Base-by-base conservation (phyloP, 2,329 filamentous ascomycete species). In the Ophiocordyceps camponoti-leonardi region DNA sequence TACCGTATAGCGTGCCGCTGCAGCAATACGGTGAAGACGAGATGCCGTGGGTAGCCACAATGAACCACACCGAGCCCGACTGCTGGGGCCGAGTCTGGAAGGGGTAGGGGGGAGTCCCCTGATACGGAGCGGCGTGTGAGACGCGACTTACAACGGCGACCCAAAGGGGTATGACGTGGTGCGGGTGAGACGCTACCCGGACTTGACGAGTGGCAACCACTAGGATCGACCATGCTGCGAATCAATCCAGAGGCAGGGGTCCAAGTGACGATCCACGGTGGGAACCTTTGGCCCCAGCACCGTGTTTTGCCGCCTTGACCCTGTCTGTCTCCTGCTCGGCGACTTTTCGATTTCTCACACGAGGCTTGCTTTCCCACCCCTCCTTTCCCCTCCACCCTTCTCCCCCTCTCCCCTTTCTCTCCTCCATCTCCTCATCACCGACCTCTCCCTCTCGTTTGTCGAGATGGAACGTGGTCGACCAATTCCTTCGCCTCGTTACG, bases 1-100 rank as follows among this genome's bases (percentile, higher is more conserved):
- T 94, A 63, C 85, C 87, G n/a, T 94, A 94, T 60, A 79, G 79
- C 60, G 62, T 88, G 7, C 87, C 87, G 0, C 59, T 94, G 26
- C 75, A 75, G 43, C 66, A 66, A 7, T 94, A 94, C 54, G 65
- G 58, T 0, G 50, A 61, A 8, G 59, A 62, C 5, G 85, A 93
- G 55, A 64, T 72, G 42, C 86, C 87, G 1, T 94, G 87, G 88
- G 84, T 83, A 48, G 81, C 81, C 4, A 79, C 75, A 2, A 64
- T 69, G 54, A 56, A 55, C 1, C 72, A 88, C 55, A 47, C 49
- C 0, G 72, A 80, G 54, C 75, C 72, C 13, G 85, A 90, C 62
- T 76, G 75, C 66, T 67, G 57, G 51, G 73, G 73, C 1, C 53
- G 53, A 40, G 46, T 51, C 14, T 76, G 72, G 61, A 42, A 44